Evolutionary conservation across 2,329 filamentous ascomycete species (phyloP), one percentile per base, ranked within the genome.

Genomic region (Clonostachys chloroleuca): DNA sequence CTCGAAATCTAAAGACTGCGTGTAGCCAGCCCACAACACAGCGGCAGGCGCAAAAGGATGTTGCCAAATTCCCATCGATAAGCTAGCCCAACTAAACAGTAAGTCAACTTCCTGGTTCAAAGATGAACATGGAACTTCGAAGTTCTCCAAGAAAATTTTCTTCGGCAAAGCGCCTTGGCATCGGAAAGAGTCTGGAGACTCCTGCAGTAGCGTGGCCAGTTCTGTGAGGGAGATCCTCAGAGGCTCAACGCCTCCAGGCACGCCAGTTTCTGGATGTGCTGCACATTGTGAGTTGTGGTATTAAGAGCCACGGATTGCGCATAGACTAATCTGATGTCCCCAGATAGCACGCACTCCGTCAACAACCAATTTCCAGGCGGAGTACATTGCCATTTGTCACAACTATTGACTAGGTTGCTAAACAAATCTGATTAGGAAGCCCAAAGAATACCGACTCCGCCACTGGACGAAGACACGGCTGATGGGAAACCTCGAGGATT

Each of bases 361-460:
- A 51, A 40, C 34, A 59, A 41, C 39, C 57, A 64, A 24, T 70
- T 61, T 48, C 67, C 65, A 1, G 63, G 65, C 37, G 63, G 62
- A 40, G 65, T 68, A 53, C 49, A 61, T 57, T 16, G 13, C 20
- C n/a, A 39, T 30, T 30, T 30, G 24, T 30, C 24, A 4, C 3
- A 4, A 30, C 24, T 9, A 10, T 30, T 30, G 9, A 30, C 24
- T 30, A 10, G 9, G 24, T 30, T 30, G 24, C 24, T 30, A 30
- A 30, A 30, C 24, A 30, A 30, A 3, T 30, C 24, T 30, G 24
- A 10, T n/a, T n/a, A 78, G 75, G 74, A 78, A 61, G 75, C 75
- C 6, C 67, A 59, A n/a, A 66, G 74, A 5, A 58, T 78, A 12
- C 67, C 65, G 44, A 77, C 74, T 4, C 75, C 75, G 2, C 72